Percentiles rank a stretch among this genome's conserved stretches.
Conservation (phyloP, 352 stramenopile genomes). For the Phytophthora constricta region DNA sequence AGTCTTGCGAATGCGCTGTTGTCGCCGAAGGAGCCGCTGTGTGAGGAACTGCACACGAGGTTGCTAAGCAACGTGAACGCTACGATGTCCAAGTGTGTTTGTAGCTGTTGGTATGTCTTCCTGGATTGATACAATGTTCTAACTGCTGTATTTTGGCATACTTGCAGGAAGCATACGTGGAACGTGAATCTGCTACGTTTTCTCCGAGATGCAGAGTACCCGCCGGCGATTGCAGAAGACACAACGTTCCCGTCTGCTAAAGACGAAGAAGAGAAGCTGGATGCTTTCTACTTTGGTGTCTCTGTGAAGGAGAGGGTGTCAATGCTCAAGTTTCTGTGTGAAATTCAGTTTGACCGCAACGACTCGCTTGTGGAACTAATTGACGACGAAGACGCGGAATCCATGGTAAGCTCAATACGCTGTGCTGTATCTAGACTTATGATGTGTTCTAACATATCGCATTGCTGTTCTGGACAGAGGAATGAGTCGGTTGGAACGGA, state of each 20-base stretch:
- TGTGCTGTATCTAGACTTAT: not conserved
- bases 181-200: slow-evolving; percentile 55
- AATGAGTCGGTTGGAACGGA: slow-evolving; percentile 59
- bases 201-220: slow-evolving; percentile 44
- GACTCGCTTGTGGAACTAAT: slow-evolving; percentile 62
- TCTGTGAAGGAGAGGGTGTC: slow-evolving; percentile 47
- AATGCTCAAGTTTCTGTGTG: slow-evolving; percentile 68
- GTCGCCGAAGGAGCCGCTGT: slow-evolving; percentile 37
- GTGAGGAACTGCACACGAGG: slow-evolving; percentile 54
- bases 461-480: slow-evolving; percentile 37
- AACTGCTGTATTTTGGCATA: no score
- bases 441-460: not conserved
- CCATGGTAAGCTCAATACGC: slow-evolving; percentile 33
- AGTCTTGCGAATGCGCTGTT: slow-evolving; percentile 48
- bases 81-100: slow-evolving; percentile 53
- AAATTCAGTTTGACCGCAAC: slow-evolving; percentile 74
- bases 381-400: slow-evolving; percentile 56
- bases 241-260: slow-evolving; percentile 24
- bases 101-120: not conserved
- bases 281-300: slow-evolving; percentile 58
- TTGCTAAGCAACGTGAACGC: slow-evolving; percentile 58
- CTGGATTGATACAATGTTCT: not conserved
- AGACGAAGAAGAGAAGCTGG: slow-evolving; percentile 25
- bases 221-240: slow-evolving; percentile 21
- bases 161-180: slow-evolving; percentile 62